Conservation (phyloP, 805 yeast species). For the Pichia deserticola region DNA sequence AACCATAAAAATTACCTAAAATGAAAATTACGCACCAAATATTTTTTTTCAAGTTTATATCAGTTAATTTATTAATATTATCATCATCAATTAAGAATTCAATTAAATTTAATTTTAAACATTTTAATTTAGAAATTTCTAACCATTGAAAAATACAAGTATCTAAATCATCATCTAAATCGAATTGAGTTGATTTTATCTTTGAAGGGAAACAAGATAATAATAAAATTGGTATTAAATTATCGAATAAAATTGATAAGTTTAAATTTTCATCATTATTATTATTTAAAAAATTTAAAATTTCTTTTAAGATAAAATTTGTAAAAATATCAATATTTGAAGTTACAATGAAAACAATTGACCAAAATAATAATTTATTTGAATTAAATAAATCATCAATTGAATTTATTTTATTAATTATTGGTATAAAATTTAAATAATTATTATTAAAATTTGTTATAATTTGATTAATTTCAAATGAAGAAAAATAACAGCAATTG, state of each 20-base stretch:
- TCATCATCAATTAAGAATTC: constrained; percentile 12
- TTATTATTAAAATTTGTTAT: constrained; percentile 17
- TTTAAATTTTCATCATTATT: constrained; percentile 6
- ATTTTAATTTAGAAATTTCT: constrained; percentile 17
- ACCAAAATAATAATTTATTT: constrained; percentile 27
- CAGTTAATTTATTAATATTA: constrained; percentile 6
- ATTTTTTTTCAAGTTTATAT: constrained; percentile 11
- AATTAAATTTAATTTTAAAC: constrained; percentile 16
- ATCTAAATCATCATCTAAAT: constrained; percentile 15
- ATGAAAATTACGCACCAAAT: constrained; percentile 24
- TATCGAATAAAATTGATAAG: too few species aligned
- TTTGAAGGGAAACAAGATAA: constrained; percentile 23
- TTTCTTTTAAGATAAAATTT: constrained; percentile 13
- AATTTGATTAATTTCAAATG: constrained; percentile 10
- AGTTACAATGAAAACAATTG: constrained; percentile 20
- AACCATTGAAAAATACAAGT: constrained; percentile 19
- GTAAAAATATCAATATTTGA: constrained; percentile 13
- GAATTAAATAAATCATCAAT: constrained; percentile 15
- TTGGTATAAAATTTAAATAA: constrained; percentile 19
- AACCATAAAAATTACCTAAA: constrained; percentile 21
- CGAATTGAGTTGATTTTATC: constrained; percentile 1
- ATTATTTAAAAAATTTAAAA: constrained; percentile 2
- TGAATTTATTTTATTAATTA: constrained; percentile 18
- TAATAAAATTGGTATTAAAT: constrained; percentile 17
- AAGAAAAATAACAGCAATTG: constrained; percentile 6